Conservation (phyloP, 2,329 filamentous ascomycete genomes). For the Arthrobotrys sphaeroides region DNA sequence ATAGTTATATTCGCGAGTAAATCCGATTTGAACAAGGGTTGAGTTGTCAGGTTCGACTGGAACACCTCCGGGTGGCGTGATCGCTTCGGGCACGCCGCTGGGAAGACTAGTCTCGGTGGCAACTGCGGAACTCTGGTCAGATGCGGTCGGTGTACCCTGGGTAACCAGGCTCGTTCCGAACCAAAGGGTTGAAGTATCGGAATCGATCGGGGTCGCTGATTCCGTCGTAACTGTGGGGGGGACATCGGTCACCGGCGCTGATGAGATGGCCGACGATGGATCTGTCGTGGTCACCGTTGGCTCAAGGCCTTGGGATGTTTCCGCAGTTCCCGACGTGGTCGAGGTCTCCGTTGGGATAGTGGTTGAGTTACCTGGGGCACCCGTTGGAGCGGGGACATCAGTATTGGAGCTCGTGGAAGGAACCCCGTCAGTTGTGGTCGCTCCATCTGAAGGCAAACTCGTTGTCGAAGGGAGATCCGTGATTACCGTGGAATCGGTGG, state of each 20-base stretch:
- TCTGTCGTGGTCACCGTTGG: constrained; percentile 27
- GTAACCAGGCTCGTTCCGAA: constrained; percentile 42
- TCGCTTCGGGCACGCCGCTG: constrained; percentile 75
- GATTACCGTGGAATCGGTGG: constrained; percentile 38
- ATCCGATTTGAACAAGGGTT: constrained; percentile 82
- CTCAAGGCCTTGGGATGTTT: constrained; percentile 56
- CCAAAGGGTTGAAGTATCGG: constrained; percentile 66
- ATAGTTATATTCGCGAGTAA: constrained; percentile 83
- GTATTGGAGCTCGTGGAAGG: not conserved
- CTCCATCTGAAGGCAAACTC: constrained; percentile 48
- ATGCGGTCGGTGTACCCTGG: constrained; percentile 59
- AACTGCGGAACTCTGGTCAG: constrained; percentile 61
- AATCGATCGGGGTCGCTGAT: constrained; percentile 69
- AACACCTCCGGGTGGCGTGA: constrained; percentile 73
- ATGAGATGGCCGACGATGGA: constrained; percentile 57
- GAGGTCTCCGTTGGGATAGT: constrained; percentile 29
- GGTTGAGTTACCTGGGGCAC: constrained; percentile 59
- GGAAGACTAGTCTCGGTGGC: constrained; percentile 69
- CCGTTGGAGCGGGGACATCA: constrained; percentile 54
- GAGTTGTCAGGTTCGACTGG: constrained; percentile 70
- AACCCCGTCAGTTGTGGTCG: constrained; percentile 22
- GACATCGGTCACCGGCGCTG: constrained; percentile 62
- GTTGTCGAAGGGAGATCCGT: constrained; percentile 54
- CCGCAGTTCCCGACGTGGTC: constrained; percentile 56
- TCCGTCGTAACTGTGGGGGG: constrained; percentile 64